Evolutionary conservation across 2,329 filamentous ascomycete genomes (phyloP), one percentile per base, ranked within the genome.

Genomic region (Atkinsonella texensis): DNA sequence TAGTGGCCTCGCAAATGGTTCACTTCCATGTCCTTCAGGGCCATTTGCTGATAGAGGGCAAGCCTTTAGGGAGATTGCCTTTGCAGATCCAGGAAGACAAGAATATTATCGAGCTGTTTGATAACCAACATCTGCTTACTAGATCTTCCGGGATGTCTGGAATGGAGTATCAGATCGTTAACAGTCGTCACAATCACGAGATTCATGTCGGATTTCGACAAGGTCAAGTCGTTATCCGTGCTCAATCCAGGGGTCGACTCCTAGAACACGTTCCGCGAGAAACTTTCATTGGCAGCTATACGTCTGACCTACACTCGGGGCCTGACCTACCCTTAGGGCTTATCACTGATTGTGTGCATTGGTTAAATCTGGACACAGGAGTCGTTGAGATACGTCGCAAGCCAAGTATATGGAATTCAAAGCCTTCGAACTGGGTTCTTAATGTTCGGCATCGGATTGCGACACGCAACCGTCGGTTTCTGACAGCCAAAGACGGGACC

Each of bases 121-220:
- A 75, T 0, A 63, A 72, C 1, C 71, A 75, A 13, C 68, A 68
- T 28, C 68, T 83, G 0, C 68, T 73, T 1, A 76, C 74, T 0
- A 76, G 63, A 18, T 75, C 80, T 0, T 84, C 81, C 0, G 52
- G 55, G 0, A 53, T 79, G 0, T 61, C 59, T 0, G 79, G 76
- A 0, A 81, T 85, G 75, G 70, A 70, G 0, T 75, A 81, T 66
- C 66, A 51, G 52, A 62, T 61, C 1, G 53, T 39, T 63, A 69
- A 15, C 39, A 18, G 32, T 1, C 35, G 58, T 10, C 18, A 52
- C 11, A 54, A 15, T 0, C 55, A 65, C 31, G 51, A 58, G 0
- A 64, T 85, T 1, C 78, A 86, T 58, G 58, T 86, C 41, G 80
- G 81, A 0, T 69, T 73, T 15, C 67, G 72, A 0, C 53, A 65